phyloP scores from a whole-genome alignment of 2,329 filamentous ascomycete species.

The Rhinocladiella mackenziei region DNA sequence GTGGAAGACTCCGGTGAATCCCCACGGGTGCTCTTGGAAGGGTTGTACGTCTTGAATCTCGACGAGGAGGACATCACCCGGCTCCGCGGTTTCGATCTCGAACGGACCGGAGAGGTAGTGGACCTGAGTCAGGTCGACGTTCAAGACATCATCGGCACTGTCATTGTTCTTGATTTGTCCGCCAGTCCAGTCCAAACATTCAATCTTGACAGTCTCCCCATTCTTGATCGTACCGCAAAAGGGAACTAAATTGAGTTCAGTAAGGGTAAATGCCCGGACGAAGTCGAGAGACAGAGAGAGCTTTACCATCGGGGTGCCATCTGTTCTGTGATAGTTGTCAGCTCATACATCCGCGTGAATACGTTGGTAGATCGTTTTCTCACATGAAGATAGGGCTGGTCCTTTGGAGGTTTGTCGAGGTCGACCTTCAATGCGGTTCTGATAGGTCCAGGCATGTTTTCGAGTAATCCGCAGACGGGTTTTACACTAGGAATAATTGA shows the following conservation, averaged over 20 bases:
- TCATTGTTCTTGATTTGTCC: constrained; percentile 89
- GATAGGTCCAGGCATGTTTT: constrained; percentile 42
- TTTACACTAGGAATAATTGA: not conserved
- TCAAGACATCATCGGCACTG: constrained; percentile 78
- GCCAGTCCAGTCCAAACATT: constrained; percentile 75
- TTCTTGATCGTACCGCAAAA: constrained; percentile 68
- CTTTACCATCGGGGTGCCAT: constrained; percentile 84
- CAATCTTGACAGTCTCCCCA: constrained; percentile 86
- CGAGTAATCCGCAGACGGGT: constrained; percentile 1
- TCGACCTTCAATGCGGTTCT: constrained; percentile 70
- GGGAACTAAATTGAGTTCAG: constrained; percentile 73
- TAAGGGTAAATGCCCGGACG: no score
- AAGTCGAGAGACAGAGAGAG: no score
- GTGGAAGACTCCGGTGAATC: constrained; percentile 79
- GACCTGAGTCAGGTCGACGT: constrained; percentile 77
- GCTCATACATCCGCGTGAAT: not conserved
- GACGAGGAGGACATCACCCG: constrained; percentile 78
- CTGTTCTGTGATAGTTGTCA: constrained; percentile 61
- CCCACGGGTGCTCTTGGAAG: constrained; percentile 80
- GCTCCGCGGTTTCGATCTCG: constrained; percentile 76
- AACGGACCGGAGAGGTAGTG: constrained; percentile 91
- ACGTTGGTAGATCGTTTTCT: constrained; percentile 32
- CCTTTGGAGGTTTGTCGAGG: constrained; percentile 64
- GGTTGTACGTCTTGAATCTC: constrained; percentile 94
- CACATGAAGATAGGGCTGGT: constrained; percentile 69